Base-by-base conservation (phyloP, 805 yeast species). In the Starmerella ratchasimensis region DNA sequence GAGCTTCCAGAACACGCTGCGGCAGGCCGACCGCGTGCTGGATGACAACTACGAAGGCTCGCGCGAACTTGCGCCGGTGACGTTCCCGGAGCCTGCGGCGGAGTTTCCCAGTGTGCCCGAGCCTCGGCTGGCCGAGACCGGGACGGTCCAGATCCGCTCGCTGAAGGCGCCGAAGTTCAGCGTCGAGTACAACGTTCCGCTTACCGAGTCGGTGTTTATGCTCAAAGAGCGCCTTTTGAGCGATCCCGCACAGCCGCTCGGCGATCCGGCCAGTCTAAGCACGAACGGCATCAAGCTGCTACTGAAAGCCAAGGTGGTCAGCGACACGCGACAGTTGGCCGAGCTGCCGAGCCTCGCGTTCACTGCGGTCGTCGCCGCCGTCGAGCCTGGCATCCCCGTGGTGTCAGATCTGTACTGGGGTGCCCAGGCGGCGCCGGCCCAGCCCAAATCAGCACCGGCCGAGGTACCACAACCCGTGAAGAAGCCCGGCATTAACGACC, bases 101-200 rank as follows among this genome's bases (percentile, higher is more conserved):
- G 39, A 39, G 45, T 43, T 16, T 33, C 45, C 31, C 37, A 41
- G 34, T 16, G 15, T 38, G 38, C 38, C 30, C 20, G 18, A n/a
- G 19, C 20, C 19, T 16, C 14, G 13, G 13, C 20, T 29, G 3
- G 26, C 22, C 18, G 33, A 20, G 18, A 9, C 39, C 17, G 29
- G 33, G 8, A 22, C 40, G 19, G 58, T 68, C 13, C 49, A 56
- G 4, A 64, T 81, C 53, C 77, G 76, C 56, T 77, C 86, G 22
- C 68, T 82, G 38, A 73, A 75, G 49, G 71, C 77, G 4, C 93
- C 93, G 5, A 80, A 75, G 52, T 78, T 80, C 56, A 54, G 60
- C 27, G 45, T 61, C 13, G 46, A 52, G 13, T 44, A 53, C 17
- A 48, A 34, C 19, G 47, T 49, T 2, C 40, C 49, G 10, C 34